Evolutionary conservation across 2,329 filamentous ascomycete species (phyloP).

Genomic region (Clonostachys rosea): DNA sequence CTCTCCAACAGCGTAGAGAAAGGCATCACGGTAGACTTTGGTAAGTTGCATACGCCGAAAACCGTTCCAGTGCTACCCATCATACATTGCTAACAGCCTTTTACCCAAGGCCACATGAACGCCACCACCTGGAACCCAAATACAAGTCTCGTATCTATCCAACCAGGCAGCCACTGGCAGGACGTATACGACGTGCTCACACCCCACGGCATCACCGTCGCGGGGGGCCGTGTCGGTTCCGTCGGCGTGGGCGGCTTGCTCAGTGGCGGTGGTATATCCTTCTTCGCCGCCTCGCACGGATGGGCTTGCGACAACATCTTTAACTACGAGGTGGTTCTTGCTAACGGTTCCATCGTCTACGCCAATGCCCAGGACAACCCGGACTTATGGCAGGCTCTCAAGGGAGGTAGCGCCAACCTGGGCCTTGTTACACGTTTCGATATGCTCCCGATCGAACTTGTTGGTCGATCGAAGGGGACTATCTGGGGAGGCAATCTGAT

Average conservation of each 20-base stretch:
- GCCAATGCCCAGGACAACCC: conserved; percentile 26
- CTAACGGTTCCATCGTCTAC: conserved; percentile 29
- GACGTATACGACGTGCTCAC: conserved; percentile 27
- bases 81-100: background rate
- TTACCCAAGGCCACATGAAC: conserved; percentile 17
- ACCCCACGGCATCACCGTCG: conserved; percentile 20
- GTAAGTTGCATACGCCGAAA: conserved; percentile 3
- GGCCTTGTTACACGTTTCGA: conserved; percentile 23
- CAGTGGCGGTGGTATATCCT: conserved; percentile 28
- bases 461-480: conserved; percentile 12
- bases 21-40: conserved; percentile 30
- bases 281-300: conserved; percentile 21
- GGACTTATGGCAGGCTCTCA: conserved; percentile 36
- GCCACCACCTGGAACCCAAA: conserved; percentile 17
- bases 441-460: conserved; percentile 20
- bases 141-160: conserved; percentile 20
- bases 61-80: background rate
- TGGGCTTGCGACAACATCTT: conserved; percentile 30
- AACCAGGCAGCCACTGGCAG: conserved; percentile 27
- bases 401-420: conserved; percentile 38
- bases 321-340: conserved; percentile 34
- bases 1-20: conserved; percentile 25
- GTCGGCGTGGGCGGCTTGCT: conserved; percentile 28
- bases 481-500: conserved; percentile 23
- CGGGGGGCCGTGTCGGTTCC: conserved; percentile 25